Evolutionary conservation across 371 early-diverging fungal genomes (phyloP).

Genomic region (Vairimorpha apis): DNA sequence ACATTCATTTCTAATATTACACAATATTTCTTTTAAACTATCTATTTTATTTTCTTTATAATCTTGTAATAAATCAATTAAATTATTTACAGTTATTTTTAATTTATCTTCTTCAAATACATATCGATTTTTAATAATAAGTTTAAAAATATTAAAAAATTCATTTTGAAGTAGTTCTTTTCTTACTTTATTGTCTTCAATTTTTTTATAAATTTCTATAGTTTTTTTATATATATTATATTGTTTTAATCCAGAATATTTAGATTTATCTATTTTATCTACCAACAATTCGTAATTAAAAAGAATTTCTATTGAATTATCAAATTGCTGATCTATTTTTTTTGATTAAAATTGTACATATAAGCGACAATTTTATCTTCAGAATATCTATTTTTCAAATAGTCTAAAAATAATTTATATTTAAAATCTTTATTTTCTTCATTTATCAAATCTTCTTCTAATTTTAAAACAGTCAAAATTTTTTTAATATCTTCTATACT

Average conservation of each 20-base stretch:
- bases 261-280: constrained; percentile 14
- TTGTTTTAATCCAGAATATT: constrained; percentile 10
- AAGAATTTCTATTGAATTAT: neutral
- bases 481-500: constrained; percentile 43
- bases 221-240: constrained; percentile 27
- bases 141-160: constrained; percentile 1
- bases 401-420: constrained; percentile 21
- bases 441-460: neutral
- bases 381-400: neutral
- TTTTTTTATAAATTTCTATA: constrained; percentile 5
- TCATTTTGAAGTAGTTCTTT: constrained; percentile 19
- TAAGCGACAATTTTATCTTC: constrained; percentile 29
- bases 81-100: neutral
- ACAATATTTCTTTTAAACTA: too few relatives aligned
- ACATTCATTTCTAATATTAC: too few relatives aligned
- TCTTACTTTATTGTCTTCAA: neutral
- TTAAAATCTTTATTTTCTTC: constrained; percentile 24
- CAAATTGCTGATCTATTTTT: neutral
- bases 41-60: neutral
- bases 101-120: neutral
- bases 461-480: constrained; percentile 33
- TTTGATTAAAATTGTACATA: constrained; percentile 16
- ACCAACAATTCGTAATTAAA: constrained; percentile 17
- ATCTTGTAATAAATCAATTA: neutral
- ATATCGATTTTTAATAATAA: constrained; percentile 3